A percentile compares a stretch with the other conserved stretches of the same genome.
Conservation (phyloP, 2,329 filamentous ascomycete genomes). For the Torrubiella hemipterigena region DNA sequence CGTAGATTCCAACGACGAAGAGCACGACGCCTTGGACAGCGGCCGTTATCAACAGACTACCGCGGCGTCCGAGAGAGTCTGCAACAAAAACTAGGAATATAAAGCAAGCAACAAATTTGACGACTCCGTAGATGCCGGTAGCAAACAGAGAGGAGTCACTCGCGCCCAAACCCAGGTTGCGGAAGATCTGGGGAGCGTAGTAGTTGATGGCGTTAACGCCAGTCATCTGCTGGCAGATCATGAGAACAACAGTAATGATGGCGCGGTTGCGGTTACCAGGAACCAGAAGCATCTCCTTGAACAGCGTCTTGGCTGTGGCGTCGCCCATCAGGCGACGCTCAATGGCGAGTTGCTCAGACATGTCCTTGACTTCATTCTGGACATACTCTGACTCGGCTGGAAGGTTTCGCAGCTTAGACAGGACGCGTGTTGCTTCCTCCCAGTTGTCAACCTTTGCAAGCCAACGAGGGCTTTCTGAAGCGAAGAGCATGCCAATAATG, state of each 20-base stretch:
- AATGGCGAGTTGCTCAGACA: conserved; percentile 47
- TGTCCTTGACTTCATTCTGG: conserved; percentile 47
- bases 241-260: conserved; percentile 45
- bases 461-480: conserved; percentile 50
- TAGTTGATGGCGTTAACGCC: conserved; percentile 49
- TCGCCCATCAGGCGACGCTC: conserved; percentile 46
- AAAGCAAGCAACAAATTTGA: conserved; percentile 54
- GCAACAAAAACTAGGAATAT: conserved; percentile 55
- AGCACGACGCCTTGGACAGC: conserved; percentile 50
- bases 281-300: conserved; percentile 52
- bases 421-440: conserved; percentile 46
- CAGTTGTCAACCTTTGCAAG: conserved; percentile 55
- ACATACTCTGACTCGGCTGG: conserved; percentile 42
- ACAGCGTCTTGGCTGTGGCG: conserved; percentile 40
- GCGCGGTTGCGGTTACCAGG: conserved; percentile 51
- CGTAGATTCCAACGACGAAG: conserved; percentile 62
- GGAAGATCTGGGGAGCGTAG: conserved; percentile 60
- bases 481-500: conserved; percentile 47
- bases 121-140: conserved; percentile 61
- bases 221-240: conserved; percentile 65
- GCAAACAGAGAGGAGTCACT: conserved; percentile 53
- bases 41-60: conserved; percentile 50
- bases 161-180: conserved; percentile 45
- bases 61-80: conserved; percentile 55
- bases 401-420: conserved; percentile 39